Evolutionary conservation across 2,329 filamentous ascomycete genomes (phyloP), one percentile per base, ranked within the genome.

Genomic region (Colletotrichum sp.): DNA sequence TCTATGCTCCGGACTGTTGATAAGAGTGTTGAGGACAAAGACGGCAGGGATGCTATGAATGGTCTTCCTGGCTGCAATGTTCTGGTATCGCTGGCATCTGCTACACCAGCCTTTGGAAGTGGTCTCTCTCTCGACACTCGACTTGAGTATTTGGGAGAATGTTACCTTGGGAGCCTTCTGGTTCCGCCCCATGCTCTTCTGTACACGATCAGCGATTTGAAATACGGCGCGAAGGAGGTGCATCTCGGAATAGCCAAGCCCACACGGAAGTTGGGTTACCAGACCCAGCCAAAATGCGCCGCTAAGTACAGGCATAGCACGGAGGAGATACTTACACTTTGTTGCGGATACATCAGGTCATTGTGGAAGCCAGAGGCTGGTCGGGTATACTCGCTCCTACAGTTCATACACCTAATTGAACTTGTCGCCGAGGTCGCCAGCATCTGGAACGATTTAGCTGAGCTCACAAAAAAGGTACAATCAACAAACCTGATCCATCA

Each of bases 21-120:
- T 93, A 13, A 94, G 91, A 1, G 95, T 94, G 80, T 98, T 98
- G 31, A 99, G 89, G 86, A 97, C 93, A 75, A 99, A 83, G n/a
- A 98, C 94, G 36, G 92, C 90, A 1, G 97, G 96, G 74, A 98
- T 90, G 54, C 90, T 92, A 77, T 95, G 93, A 5, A 98, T 93
- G 0, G 93, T 94, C 80, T 97, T 98, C 74, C 94, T 90, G 24
- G 95, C 97, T 13, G 93, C 91, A 66, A 98, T 91, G 67, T 94
- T 94, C 82, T 98, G 95, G 81, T 99, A 98, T 29, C 95, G 91
- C 77, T 95, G 94, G 81, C 97, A 99, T 79, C 93, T 92, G 76
- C 93, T 93, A 81, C 97, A 99, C 96, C 96, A 99, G 8, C 97
- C 97, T 78, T 96, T 92, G 58, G 94, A 95, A 61, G 94, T 95